Base-by-base conservation (phyloP, 176 grass and related monocot species). In the Microstegium vimineum region DNA sequence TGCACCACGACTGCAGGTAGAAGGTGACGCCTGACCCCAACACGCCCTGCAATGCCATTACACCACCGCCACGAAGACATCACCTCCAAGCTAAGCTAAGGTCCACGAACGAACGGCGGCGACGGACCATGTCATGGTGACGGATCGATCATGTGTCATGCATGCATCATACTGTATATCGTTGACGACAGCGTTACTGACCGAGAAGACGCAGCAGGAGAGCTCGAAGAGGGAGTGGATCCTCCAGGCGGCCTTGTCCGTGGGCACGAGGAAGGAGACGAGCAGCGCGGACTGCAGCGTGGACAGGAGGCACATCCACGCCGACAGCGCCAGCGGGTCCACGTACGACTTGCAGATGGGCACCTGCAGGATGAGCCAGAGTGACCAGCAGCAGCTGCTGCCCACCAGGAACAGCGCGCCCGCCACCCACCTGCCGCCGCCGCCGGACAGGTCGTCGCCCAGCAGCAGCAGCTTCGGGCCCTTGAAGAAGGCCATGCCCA, bases 361-460 rank as follows among this genome's bases (percentile, higher is more conserved):
- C 5, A 92, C 87, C 90, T 94, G 93, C 62, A 90, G 40, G 76
- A 94, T 88, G 69, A 94, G 93, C 93, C 93, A 94, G 17, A 90
- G 78, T 22, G 93, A 92, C 93, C 93, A 94, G 75, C 77, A 94
- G 59, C 37, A 85, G 81, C 82, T 88, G 70, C 85, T 86, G 81
- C 74, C 85, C 13, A 94, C 46, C 6, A 94, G 78, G 80, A 82
- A 83, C 9, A 92, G 66, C 0, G 69, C 81, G 28, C 87, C 90
- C 0, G 47, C 60, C 18, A 92, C 31, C 93, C 90, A 90, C 22
- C 82, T 74, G 22, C 86, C 17, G 22, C 56, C 31, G 0, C 30
- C 38, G 0, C 49, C 0, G 78, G 30, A 17, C 9, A 81, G 30
- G 76, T 30, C 73, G 60, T 16, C 73, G n/a, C n/a, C n/a, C n/a